Evolutionary conservation across 208 protist species (phyloP).

Genomic region (Crithidia expoeki): DNA sequence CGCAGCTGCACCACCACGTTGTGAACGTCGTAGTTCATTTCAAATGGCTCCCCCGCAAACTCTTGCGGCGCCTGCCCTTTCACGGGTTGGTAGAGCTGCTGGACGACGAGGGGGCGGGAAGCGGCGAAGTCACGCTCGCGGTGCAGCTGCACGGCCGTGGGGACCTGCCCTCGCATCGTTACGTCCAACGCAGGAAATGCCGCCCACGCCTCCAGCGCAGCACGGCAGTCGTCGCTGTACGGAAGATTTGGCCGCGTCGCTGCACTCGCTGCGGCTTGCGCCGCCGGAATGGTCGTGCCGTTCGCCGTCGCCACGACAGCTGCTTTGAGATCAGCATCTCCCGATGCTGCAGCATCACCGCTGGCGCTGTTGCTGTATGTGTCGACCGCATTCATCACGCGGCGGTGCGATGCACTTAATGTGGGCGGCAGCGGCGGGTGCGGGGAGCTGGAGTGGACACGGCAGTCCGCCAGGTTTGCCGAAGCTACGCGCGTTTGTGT

Average conservation of each 20-base stretch:
- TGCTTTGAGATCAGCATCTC: background rate
- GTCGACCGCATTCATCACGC: slow-evolving; percentile 28
- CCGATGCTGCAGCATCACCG: background rate
- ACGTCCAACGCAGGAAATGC: slow-evolving; percentile 31
- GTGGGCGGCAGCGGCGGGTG: slow-evolving; percentile 14
- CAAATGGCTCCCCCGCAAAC: slow-evolving; percentile 57
- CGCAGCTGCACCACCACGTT: slow-evolving; percentile 60
- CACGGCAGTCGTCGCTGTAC: slow-evolving; percentile 36
- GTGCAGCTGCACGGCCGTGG: slow-evolving; percentile 16
- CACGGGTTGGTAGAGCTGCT: slow-evolving; percentile 32
- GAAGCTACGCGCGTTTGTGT: too few relatives aligned
- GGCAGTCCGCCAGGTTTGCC: background rate
- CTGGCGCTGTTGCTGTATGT: slow-evolving; percentile 7
- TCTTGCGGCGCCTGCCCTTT: slow-evolving; percentile 43
- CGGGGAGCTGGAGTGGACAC: background rate
- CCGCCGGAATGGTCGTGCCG: background rate
- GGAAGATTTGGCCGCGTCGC: slow-evolving; percentile 1
- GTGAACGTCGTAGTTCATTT: slow-evolving; percentile 55
- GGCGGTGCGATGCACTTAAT: slow-evolving; percentile 4
- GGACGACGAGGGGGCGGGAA: slow-evolving; percentile 7
- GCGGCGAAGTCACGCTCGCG: slow-evolving; percentile 15
- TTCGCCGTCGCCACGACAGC: background rate
- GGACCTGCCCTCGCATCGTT: slow-evolving; percentile 23
- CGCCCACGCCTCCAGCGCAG: slow-evolving; percentile 38
- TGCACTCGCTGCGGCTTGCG: background rate